Conservation (phyloP, 139 green algal species). For the Dunaliella sp. region DNA sequence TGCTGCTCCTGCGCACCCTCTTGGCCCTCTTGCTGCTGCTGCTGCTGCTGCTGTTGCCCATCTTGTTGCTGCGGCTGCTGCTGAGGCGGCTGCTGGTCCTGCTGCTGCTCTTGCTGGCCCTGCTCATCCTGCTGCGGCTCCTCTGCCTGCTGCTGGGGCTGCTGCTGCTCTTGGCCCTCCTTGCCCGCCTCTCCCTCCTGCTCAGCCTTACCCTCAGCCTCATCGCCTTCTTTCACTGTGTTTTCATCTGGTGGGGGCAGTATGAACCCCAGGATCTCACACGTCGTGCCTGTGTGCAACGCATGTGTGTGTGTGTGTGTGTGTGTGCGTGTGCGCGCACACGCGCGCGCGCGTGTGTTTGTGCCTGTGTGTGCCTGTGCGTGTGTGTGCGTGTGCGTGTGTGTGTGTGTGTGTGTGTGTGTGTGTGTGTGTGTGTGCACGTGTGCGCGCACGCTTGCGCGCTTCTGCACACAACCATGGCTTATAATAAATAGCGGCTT, state of each 20-base stretch:
- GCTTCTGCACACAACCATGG: too few species aligned
- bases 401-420: too few species aligned
- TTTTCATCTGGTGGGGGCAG: background rate
- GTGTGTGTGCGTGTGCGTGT: too few species aligned
- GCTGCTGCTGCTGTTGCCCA: background rate
- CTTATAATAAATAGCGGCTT: too few species aligned
- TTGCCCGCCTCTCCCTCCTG: background rate
- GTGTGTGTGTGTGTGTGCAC: too few species aligned
- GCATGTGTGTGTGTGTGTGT: too few species aligned
- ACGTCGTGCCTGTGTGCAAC: conserved; percentile 40
- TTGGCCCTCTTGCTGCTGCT: background rate
- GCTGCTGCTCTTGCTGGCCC: background rate
- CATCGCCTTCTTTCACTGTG: background rate
- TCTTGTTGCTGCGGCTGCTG: background rate
- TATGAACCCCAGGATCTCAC: conserved; percentile 41
- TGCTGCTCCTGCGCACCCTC: background rate
- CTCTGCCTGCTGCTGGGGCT: background rate
- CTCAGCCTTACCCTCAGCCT: background rate
- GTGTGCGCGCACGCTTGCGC: too few species aligned
- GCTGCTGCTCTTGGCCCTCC: background rate
- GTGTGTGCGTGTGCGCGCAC: too few species aligned
- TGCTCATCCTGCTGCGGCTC: background rate
- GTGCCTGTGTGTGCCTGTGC: too few species aligned
- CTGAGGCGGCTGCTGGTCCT: background rate
- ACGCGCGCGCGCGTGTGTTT: too few species aligned